A percentile compares a stretch with the other conserved stretches of the same genome.
Evolutionary conservation across 192 early-diverging fungal genomes (phyloP).

Genomic region (Endogone sp.): DNA sequence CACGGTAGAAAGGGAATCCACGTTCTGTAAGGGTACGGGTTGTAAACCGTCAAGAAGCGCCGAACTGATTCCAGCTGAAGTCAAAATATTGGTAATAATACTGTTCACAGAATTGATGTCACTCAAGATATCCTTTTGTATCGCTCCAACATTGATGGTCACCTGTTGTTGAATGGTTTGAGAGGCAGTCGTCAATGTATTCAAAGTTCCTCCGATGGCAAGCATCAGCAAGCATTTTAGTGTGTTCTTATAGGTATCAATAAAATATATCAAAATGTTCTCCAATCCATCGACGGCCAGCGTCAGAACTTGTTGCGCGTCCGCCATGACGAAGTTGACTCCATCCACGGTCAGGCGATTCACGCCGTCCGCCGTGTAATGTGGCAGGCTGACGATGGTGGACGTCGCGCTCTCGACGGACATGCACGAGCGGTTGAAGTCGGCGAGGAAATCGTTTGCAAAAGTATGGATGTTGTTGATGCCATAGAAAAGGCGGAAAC

Average conservation of each 20-base stretch:
- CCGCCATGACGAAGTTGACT: constrained; percentile 2
- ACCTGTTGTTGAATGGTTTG: constrained; percentile 14
- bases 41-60: too few species aligned
- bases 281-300: constrained; percentile 12
- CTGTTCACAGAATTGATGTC: background rate
- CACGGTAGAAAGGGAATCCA: too few species aligned
- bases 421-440: too few species aligned
- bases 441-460: too few species aligned
- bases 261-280: constrained; percentile 9
- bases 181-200: constrained; percentile 2
- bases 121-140: constrained; percentile 9
- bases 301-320: constrained; percentile 13
- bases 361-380: too few species aligned
- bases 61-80: background rate
- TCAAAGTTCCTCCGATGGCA: constrained; percentile 15
- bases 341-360: too few species aligned
- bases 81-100: constrained; percentile 2
- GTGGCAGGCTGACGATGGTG: too few species aligned
- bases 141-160: background rate
- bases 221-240: constrained; percentile 23
- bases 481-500: too few species aligned
- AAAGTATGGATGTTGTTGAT: too few species aligned
- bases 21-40: background rate
- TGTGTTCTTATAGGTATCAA: constrained; percentile 26
- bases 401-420: too few species aligned